Evolutionary conservation across 192 early-diverging fungal species (phyloP).

Genomic region (Coemansia sp.): DNA sequence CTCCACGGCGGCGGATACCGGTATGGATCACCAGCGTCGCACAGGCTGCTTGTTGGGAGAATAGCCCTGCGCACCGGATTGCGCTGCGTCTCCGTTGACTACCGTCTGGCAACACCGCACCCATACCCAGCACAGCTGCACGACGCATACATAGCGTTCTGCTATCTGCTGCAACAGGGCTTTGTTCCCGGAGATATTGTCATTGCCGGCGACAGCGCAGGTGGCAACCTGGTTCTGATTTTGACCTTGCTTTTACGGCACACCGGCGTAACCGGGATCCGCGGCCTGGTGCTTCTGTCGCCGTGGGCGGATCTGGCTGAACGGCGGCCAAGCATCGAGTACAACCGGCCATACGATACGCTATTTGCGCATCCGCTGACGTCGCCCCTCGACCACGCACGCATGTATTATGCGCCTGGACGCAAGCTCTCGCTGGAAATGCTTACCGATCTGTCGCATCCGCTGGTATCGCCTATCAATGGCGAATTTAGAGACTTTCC

Average conservation of each 20-base stretch:
- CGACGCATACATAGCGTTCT: constrained; percentile 61
- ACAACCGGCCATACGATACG: constrained; percentile 36
- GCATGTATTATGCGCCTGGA: constrained; percentile 45
- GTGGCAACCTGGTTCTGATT: constrained; percentile 66
- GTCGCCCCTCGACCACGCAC: constrained; percentile 24
- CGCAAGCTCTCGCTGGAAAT: constrained; percentile 22
- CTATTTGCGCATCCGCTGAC: constrained; percentile 15
- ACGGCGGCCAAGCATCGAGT: constrained; percentile 14
- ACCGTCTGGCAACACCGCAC: constrained; percentile 41
- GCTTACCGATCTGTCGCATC: constrained; percentile 29
- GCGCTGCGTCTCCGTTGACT: constrained; percentile 48
- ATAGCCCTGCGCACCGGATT: constrained; percentile 55
- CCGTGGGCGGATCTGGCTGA: constrained; percentile 36
- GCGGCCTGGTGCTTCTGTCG: constrained; percentile 63
- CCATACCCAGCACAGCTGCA: constrained; percentile 64
- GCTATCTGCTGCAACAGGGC: constrained; percentile 57
- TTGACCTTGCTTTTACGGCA: constrained; percentile 65
- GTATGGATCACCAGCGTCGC: constrained; percentile 51
- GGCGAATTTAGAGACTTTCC: constrained; percentile 43
- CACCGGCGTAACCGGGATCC: constrained; percentile 44
- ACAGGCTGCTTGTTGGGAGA: constrained; percentile 53
- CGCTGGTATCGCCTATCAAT: constrained; percentile 46
- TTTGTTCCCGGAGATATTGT: constrained; percentile 63
- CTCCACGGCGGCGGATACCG: constrained; percentile 77
- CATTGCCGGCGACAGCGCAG: constrained; percentile 69